Base-by-base conservation (phyloP, 2,329 filamentous ascomycete species). In the Lachnellula cervina region DNA sequence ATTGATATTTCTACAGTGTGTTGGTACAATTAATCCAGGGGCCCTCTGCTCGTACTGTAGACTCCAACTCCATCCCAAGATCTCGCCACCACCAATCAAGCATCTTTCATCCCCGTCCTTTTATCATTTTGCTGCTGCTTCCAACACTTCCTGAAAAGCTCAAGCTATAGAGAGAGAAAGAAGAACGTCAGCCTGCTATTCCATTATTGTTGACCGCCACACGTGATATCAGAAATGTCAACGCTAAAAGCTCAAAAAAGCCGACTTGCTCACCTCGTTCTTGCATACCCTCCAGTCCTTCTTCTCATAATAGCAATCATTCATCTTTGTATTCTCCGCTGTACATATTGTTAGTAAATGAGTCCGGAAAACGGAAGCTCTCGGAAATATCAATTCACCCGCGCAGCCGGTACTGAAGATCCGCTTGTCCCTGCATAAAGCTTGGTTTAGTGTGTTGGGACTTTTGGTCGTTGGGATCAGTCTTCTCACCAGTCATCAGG, bases 331-430 rank as follows among this genome's bases (percentile, higher is more conserved):
- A 68, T 97, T 96, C 69, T 97, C 93, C 21, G 83, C 93, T 97
- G 63, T 46, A 2, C 49, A 28, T 43, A 38, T 49, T 38, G 45
- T 55, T 44, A 50, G 19, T 14, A 28, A 59, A 43, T n/a, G 35
- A 35, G 32, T 42, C 21, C 3, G 11, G 48, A 57, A 49, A 9
- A 55, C 42, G 35, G 57, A 52, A 38, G 19, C 45, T 47, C 44
- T 52, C 34, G 54, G 42, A 28, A 23, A 49, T 17, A 42, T 51
- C 38, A 28, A 65, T 76, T 69, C 75, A 96, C 93, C 86, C 73
- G 91, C 83, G 69, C 93, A 97, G 56, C 93, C 94, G 2, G 93
- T 97, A 77, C 90, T 96, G 77, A 90, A 96, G 73, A 97, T 97
- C 70, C 94, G 82, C 81, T 96, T 93, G 77, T 97, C 92, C 93